Conservation (phyloP, 129 eudicot genomes). For the Chrysanthemum lavandulifolium region DNA sequence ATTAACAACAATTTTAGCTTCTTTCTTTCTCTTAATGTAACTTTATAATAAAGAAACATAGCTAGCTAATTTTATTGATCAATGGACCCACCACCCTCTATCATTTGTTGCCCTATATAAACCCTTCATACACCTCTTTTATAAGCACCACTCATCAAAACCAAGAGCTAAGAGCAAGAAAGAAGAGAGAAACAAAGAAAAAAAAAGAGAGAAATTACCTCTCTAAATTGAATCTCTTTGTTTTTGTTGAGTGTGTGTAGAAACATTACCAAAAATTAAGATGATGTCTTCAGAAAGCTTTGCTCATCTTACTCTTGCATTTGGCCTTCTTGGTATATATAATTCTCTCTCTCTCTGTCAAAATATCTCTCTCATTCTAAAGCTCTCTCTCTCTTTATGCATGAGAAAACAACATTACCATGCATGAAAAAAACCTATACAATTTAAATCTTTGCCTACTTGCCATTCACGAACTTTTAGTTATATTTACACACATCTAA, state of each 20-base stretch:
- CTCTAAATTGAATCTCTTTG: constrained; percentile 30
- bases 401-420: constrained; percentile 20
- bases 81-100: constrained; percentile 24
- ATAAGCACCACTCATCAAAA: constrained; percentile 27
- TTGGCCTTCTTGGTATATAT: constrained; percentile 79
- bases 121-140: constrained; percentile 16
- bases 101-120: constrained; percentile 32
- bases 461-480: too few relatives aligned
- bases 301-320: constrained; percentile 60
- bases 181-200: background rate
- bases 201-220: background rate
- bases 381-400: background rate
- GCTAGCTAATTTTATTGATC: background rate
- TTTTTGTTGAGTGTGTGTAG: constrained; percentile 34
- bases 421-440: constrained; percentile 19
- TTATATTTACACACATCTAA: too few relatives aligned
- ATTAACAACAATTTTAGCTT: constrained; percentile 18
- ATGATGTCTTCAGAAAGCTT: constrained; percentile 23
- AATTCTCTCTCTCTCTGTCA: constrained; percentile 5
- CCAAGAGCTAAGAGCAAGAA: constrained; percentile 3
- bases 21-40: constrained; percentile 21
- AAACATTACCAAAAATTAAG: constrained; percentile 10
- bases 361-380: constrained; percentile 1
- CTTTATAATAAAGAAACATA: constrained; percentile 24
- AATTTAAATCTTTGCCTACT: background rate